Conservation (phyloP, 2,329 filamentous ascomycete species). For the Cryphonectria carpinicola region DNA sequence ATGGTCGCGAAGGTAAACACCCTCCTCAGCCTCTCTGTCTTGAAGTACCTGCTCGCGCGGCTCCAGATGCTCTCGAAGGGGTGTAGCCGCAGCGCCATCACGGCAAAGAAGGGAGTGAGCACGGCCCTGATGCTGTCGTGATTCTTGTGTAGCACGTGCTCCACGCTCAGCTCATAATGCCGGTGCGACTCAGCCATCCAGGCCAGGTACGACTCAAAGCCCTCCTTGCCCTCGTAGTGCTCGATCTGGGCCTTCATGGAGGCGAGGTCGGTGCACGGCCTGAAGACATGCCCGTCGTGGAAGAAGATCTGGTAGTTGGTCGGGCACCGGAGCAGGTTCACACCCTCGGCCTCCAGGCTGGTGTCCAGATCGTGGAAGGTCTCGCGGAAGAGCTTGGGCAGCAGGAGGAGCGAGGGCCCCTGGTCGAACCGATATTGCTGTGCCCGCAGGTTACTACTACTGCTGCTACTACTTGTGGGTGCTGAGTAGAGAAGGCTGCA, state of each 20-base stretch:
- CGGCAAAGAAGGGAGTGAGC: conserved; percentile 60
- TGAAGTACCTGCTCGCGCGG: conserved; percentile 69
- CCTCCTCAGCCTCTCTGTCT: conserved; percentile 67
- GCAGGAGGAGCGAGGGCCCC: conserved; percentile 73
- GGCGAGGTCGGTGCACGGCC: conserved; percentile 69
- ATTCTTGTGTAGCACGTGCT: conserved; percentile 68
- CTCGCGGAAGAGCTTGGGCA: conserved; percentile 72
- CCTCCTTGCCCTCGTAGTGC: conserved; percentile 72
- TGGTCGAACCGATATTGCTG: conserved; percentile 70
- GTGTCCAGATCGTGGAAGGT: conserved; percentile 72
- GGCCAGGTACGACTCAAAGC: conserved; percentile 69
- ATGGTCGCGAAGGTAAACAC: conserved; percentile 80
- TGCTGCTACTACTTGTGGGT: background rate
- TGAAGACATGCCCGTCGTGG: conserved; percentile 66
- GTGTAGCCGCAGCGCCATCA: conserved; percentile 63
- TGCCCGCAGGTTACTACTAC: background rate
- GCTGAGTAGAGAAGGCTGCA: conserved; percentile 63
- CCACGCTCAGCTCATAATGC: conserved; percentile 71
- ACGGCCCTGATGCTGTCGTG: conserved; percentile 65
- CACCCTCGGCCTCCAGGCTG: conserved; percentile 65
- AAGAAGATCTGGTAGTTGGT: conserved; percentile 80
- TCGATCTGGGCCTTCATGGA: conserved; percentile 74
- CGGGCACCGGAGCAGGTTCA: conserved; percentile 71
- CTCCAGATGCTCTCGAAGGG: conserved; percentile 73
- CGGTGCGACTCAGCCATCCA: conserved; percentile 70